Evolutionary conservation across 2,329 filamentous ascomycete genomes (phyloP).

Genomic region (Hypoxylon sp.): DNA sequence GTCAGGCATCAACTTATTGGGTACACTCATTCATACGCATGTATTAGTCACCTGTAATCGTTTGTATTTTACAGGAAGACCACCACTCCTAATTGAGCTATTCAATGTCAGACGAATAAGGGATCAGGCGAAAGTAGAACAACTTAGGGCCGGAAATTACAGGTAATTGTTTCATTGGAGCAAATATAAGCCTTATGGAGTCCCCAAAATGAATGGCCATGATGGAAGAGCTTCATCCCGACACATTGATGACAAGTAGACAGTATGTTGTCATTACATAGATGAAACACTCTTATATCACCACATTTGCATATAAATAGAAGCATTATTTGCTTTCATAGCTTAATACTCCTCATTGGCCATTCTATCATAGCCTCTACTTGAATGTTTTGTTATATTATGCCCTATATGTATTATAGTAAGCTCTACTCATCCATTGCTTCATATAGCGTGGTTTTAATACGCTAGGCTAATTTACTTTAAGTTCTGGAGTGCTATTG

Average conservation of each 20-base stretch:
- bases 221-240: conserved; percentile 5
- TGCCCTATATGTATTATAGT: background rate
- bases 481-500: background rate
- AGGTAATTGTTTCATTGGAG: background rate
- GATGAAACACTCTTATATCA: background rate
- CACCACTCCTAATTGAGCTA: background rate
- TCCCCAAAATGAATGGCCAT: background rate
- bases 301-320: background rate
- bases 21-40: background rate
- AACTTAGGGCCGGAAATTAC: background rate
- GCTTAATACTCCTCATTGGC: background rate
- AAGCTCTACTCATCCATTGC: background rate
- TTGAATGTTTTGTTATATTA: background rate
- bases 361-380: background rate
- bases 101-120: background rate
- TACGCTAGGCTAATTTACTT: background rate
- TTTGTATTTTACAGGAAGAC: background rate
- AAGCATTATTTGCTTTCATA: background rate
- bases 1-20: background rate
- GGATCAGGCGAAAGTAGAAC: background rate
- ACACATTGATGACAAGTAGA: conserved; percentile 5
- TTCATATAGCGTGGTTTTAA: background rate
- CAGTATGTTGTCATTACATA: background rate
- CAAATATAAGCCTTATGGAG: background rate
- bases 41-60: background rate